Base-by-base conservation (phyloP, 345 rosid species). In the Xanthoceras sorbifolium region DNA sequence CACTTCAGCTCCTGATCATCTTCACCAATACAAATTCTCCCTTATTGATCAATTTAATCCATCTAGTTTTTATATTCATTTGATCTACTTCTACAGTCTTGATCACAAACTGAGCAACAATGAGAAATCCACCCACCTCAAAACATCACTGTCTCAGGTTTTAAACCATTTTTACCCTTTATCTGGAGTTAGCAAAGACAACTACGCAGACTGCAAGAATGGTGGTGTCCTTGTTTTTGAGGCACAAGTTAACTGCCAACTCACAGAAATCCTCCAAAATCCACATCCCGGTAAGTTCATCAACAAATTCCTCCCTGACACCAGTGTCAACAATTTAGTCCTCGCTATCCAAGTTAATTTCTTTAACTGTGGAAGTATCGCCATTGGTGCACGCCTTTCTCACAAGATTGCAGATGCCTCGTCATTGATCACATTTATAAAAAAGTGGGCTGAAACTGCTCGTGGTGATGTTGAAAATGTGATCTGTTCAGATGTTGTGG, bases 31-130 rank as follows among this genome's bases (percentile, higher is more conserved):
- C 80, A 42, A 67, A 5, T 84, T 82, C 57, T 84, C 87, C 57
- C 77, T 77, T 59, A 82, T 84, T 55, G 86, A 84, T 66, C 87
- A 84, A 57, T 34, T 82, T 18, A 54, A 74, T 3, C 82, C 85
- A 7, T 83, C 86, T 0, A 34, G 5, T 2, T 75, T 82, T 12
- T 77, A 73, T 71, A 84, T 71, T 73, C 89, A 85, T 23, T 15
- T 84, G 20, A 18, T 77, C 74, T 55, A 84, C 62, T 82, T 86
- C 78, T 86, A 61, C 70, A 75, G 79, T 1, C 32, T 46, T 34
- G 79, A 74, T 20, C 68, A 59, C 36, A 36, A 42, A 26, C 9
- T 14, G 18, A 48, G 59, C 63, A 69, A 31, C 64, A 20, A 38
- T 1, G 72, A 82, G 59, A 71, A 67, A 64, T 26, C 20, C 18